Conservation (phyloP, 768 basidiomycete genomes). For the Lactifluus piperatus region DNA sequence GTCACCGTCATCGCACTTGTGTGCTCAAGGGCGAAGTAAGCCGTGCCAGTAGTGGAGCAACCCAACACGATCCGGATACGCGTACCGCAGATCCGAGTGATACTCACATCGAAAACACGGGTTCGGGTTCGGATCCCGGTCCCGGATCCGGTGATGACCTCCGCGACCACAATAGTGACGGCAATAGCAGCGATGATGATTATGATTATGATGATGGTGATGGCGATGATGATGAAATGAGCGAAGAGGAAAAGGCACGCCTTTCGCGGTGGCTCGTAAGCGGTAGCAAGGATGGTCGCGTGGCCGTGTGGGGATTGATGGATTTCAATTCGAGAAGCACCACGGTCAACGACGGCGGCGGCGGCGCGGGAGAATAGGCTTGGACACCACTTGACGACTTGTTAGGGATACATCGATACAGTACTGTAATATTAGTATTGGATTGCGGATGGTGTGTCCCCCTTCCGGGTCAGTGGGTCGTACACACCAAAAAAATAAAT, state of each 20-base stretch:
- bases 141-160: too few relatives aligned
- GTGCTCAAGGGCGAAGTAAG: too few relatives aligned
- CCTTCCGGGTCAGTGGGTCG: too few relatives aligned
- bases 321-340: slow-evolving; percentile 2
- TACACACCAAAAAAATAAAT: too few relatives aligned
- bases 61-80: neutral
- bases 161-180: too few relatives aligned
- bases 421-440: too few relatives aligned
- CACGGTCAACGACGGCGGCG: neutral
- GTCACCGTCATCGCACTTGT: neutral
- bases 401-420: too few relatives aligned
- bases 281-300: slow-evolving; percentile 18
- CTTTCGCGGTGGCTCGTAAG: slow-evolving; percentile 19
- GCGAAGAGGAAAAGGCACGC: slow-evolving; percentile 8
- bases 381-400: too few relatives aligned
- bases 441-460: too few relatives aligned
- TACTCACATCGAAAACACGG: too few relatives aligned
- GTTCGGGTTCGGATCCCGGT: neutral
- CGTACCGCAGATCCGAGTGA: neutral
- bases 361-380: too few relatives aligned
- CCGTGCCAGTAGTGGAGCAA: too few relatives aligned
- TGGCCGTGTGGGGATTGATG: slow-evolving; percentile 18
- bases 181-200: neutral
- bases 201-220: neutral
- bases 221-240: slow-evolving; percentile 11